Base-by-base conservation (phyloP, 768 basidiomycete genomes). In the Hemileccinum impolitum region DNA sequence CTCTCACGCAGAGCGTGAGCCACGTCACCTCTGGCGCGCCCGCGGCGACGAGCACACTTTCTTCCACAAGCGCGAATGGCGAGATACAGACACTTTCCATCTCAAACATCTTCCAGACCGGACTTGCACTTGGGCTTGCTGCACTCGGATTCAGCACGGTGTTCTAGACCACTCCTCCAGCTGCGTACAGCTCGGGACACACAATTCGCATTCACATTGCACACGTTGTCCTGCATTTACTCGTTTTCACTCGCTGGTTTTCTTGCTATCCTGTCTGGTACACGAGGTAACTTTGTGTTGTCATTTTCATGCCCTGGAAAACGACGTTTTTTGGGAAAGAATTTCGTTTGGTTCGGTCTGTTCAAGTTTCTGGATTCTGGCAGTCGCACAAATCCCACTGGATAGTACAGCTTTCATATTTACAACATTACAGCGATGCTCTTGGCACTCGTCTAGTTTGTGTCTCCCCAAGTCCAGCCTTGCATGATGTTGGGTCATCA, bases 111-210 rank as follows among this genome's bases (percentile, higher is more conserved):
- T 51, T 51, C 44, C 61, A 50, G 36, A 48, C 56, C 15, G 54
- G 39, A 38, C 47, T 62, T 17, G 52, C 30, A 5, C 55, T 66
- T 8, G 52, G 43, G n/a, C 30, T 62, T 10, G 54, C 59, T 25
- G 59, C 53, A 3, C 4, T 63, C 31, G 57, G 56, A 10, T 61
- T 66, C 46, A 3, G 23, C 3, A 15, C 46, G 18, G 28, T 54
- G 43, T 48, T 56, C 40, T 66, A 68, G 50, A 36, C 35, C 25
- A 15, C 21, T 26, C 17, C 10, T 36, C 14, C 21, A 15, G 26
- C 17, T 19, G 8, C 26, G 6, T 31, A 39, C 32, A 8, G 13
- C 15, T 4, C 23, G 15, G 19, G 39, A 39, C 36, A 43, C 7
- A 23, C 11, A 26, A 14, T 6, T 32, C 18, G 1, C 34, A 38